phyloP scores from a whole-genome alignment of 768 basidiomycete species.

The Leccinum variicolor region DNA sequence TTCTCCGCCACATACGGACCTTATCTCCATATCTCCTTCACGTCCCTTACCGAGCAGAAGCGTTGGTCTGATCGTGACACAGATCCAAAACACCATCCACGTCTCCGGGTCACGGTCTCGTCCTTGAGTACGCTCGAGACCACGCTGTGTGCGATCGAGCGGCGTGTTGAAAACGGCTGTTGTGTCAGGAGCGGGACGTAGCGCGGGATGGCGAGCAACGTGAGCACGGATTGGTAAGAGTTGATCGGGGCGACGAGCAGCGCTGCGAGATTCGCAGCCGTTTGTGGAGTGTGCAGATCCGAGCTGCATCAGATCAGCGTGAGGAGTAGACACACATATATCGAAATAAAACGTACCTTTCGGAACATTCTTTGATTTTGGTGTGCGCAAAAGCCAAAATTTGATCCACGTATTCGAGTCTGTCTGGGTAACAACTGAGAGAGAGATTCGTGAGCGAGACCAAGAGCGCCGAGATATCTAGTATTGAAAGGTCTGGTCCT shows the following conservation, averaged over 20 bases:
- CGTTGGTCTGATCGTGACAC: conserved; percentile 81
- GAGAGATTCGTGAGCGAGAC: conserved; percentile 90
- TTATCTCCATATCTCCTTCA: too few species aligned
- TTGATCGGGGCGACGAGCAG: conserved; percentile 95
- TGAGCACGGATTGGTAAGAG: conserved; percentile 94
- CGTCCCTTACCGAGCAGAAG: conserved; percentile 21
- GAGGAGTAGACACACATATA: not conserved
- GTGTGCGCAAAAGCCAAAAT: conserved; percentile 80
- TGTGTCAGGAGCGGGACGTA: conserved; percentile 82
- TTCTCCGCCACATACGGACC: too few species aligned
- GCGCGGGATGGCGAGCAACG: conserved; percentile 89
- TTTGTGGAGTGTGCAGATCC: conserved; percentile 87
- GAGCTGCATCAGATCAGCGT: conserved; percentile 44
- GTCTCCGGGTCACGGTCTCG: conserved; percentile 92
- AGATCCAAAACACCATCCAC: conserved; percentile 90
- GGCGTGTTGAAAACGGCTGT: conserved; percentile 87
- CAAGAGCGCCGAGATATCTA: conserved; percentile 94
- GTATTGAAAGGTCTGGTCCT: conserved; percentile 97
- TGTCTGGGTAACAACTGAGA: conserved; percentile 93
- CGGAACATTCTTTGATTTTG: conserved; percentile 80
- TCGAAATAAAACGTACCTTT: conserved; percentile 51
- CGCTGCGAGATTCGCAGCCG: conserved; percentile 85
- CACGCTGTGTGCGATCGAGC: conserved; percentile 91
- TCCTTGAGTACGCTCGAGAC: conserved; percentile 95
- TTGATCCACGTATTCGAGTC: too few species aligned